Percentiles rank a stretch among this genome's conserved stretches.
These are phyloP conservation scores for Lagenidium giganteum DNA, from an alignment of 352 stramenopile species.

Conservation along the genomic window DNA sequence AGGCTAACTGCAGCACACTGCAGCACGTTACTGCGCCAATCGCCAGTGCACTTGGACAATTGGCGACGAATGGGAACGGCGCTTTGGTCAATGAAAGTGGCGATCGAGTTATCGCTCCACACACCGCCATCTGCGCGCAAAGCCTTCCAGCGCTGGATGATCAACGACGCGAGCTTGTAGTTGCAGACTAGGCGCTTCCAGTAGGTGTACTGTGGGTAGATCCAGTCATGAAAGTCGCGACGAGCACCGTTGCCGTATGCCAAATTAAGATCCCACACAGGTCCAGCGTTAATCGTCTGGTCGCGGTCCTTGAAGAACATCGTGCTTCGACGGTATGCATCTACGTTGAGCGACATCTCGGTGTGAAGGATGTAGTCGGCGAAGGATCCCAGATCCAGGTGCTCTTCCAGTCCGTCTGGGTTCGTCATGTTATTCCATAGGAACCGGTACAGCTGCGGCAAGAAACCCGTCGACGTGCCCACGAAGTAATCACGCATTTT, in stretches of 20 bases:
- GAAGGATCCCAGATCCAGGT: constrained; percentile 50
- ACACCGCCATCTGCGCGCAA: constrained; percentile 25
- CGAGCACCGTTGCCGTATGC: constrained; percentile 53
- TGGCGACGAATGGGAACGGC: constrained; percentile 29
- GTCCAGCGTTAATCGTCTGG: constrained; percentile 51
- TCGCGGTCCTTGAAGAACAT: constrained; percentile 64
- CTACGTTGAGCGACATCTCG: constrained; percentile 61
- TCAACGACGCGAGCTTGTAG: constrained; percentile 40
- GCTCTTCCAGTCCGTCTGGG: constrained; percentile 27
- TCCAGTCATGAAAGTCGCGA: constrained; percentile 39
- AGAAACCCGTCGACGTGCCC: constrained; percentile 30
- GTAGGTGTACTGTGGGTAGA: constrained; percentile 48
- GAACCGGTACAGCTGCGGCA: constrained; percentile 41
- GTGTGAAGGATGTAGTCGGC: constrained; percentile 62
- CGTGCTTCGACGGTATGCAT: constrained; percentile 51
- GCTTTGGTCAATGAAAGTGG: constrained; percentile 31
- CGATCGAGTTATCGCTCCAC: constrained; percentile 39
- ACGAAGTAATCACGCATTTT: constrained; percentile 58
- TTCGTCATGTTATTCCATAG: constrained; percentile 62
- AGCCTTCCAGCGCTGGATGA: constrained; percentile 57
- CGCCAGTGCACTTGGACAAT: constrained; percentile 33
- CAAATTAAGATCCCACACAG: constrained; percentile 61
- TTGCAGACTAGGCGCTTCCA: constrained; percentile 66
- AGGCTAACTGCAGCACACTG: constrained; percentile 43
- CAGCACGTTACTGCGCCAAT: constrained; percentile 32